These are phyloP conservation scores for Nissolia schottii DNA, from an alignment of 306 rosid species.

Conservation along the genomic window DNA sequence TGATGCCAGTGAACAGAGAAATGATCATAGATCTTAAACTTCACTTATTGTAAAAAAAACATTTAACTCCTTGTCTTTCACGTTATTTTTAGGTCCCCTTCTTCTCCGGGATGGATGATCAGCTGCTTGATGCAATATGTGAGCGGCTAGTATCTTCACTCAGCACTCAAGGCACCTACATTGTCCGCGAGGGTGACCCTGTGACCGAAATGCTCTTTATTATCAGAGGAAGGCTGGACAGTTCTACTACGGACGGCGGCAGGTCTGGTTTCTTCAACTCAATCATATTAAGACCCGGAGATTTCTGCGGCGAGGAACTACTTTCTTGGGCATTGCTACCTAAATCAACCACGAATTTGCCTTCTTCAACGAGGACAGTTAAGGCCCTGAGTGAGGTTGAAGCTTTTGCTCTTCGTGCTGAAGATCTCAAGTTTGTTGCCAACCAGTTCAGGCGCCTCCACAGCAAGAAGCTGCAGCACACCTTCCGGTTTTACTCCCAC, in stretches of 20 bases:
- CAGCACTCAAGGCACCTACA: conserved; percentile 83
- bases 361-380: conserved; percentile 89
- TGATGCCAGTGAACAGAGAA: neutral
- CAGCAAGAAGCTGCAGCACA: conserved; percentile 97
- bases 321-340: conserved; percentile 98
- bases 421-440: conserved; percentile 95
- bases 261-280: conserved; percentile 92
- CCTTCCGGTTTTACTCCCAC: conserved; percentile 89
- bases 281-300: conserved; percentile 84
- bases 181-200: conserved; percentile 96
- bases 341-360: conserved; percentile 76
- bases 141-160: conserved; percentile 87
- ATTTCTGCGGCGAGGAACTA: conserved; percentile 95
- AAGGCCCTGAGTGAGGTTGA: conserved; percentile 76
- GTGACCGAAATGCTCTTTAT: conserved; percentile 89
- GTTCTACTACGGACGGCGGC: conserved; percentile 93
- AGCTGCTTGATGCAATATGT: conserved; percentile 92
- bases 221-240: conserved; percentile 86
- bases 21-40: neutral
- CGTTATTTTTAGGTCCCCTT: conserved; percentile 74
- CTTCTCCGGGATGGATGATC: conserved; percentile 98
- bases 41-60: neutral
- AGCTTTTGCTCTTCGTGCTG: conserved; percentile 92
- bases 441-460: conserved; percentile 94
- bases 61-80: conserved; percentile 8